Percentiles rank a stretch among this genome's conserved stretches.
phyloP scores from a whole-genome alignment of 192 early-diverging fungal species.

The Cetraspora pellucida region DNA sequence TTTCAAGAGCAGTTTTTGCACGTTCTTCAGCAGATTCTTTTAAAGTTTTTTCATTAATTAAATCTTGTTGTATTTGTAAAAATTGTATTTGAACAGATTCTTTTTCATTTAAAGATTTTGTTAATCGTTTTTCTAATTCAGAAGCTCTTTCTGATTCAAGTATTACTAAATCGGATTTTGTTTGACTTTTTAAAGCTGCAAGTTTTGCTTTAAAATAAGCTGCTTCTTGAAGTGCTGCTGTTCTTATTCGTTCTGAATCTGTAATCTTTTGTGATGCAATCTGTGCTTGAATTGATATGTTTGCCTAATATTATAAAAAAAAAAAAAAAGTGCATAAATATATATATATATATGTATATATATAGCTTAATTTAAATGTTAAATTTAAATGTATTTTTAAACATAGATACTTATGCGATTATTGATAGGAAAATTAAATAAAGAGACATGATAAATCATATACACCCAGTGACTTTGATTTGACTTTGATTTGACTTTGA shows the following conservation, averaged over 20 bases:
- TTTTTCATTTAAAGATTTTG: slow-evolving; percentile 42
- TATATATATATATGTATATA: too few species aligned
- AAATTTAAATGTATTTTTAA: neutral
- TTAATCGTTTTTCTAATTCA: slow-evolving; percentile 50
- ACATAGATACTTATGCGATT: too few species aligned
- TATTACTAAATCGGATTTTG: slow-evolving; percentile 38
- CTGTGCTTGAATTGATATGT: slow-evolving; percentile 40
- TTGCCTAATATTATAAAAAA: slow-evolving; percentile 29
- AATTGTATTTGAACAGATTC: slow-evolving; percentile 43
- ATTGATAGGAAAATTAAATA: too few species aligned
- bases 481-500: too few species aligned
- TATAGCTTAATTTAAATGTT: neutral
- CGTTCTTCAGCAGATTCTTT: slow-evolving; percentile 50
- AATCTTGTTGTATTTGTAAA: slow-evolving; percentile 47
- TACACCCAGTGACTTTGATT: too few species aligned
- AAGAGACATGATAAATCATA: too few species aligned
- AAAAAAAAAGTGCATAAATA: neutral
- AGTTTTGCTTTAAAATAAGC: slow-evolving; percentile 55
- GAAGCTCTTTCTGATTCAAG: slow-evolving; percentile 50
- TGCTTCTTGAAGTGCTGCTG: slow-evolving; percentile 57
- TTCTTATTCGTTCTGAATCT: slow-evolving; percentile 48
- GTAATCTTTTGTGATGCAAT: slow-evolving; percentile 31
- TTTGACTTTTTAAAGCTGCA: slow-evolving; percentile 46
- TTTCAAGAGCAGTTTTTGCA: slow-evolving; percentile 43
- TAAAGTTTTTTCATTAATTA: slow-evolving; percentile 48